phyloP scores from a whole-genome alignment of 2,329 filamentous ascomycete genomes.

The Hypoxylon sp. region DNA sequence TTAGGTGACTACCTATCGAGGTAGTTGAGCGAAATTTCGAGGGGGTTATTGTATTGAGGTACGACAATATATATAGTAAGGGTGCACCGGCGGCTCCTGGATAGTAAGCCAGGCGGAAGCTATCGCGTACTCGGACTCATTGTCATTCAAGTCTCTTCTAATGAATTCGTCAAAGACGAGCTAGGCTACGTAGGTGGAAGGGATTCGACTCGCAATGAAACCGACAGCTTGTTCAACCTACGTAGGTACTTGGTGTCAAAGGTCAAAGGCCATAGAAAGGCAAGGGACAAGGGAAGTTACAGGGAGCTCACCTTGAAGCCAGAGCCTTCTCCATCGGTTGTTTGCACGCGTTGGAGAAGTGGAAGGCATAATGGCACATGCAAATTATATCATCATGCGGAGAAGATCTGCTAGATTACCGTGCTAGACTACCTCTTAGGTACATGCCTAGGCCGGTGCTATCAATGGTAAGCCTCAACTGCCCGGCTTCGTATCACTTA shows the following conservation, averaged over 20 bases:
- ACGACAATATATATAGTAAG: neutral
- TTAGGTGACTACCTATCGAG: neutral
- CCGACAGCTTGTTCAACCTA: neutral
- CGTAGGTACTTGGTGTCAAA: neutral
- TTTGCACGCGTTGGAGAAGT: conserved; percentile 18
- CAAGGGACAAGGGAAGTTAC: conserved; percentile 1
- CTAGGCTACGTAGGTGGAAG: neutral
- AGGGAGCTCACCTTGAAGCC: neutral
- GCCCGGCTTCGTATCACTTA: conserved; percentile 10
- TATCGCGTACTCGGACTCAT: conserved; percentile 27
- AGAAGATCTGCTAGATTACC: conserved; percentile 18
- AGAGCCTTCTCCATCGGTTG: conserved; percentile 1
- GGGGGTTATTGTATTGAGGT: conserved; percentile 1
- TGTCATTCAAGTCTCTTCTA: conserved; percentile 11
- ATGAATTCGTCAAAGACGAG: conserved; percentile 17
- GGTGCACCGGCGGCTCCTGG: conserved; percentile 17
- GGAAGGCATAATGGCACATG: conserved; percentile 22
- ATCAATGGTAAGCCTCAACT: neutral
- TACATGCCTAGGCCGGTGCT: too few species aligned
- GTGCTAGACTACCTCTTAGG: neutral
- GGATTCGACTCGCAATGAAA: neutral
- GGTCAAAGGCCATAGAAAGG: neutral
- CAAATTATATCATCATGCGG: conserved; percentile 37
- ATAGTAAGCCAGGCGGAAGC: conserved; percentile 18
- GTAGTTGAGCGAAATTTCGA: conserved; percentile 11